Evolutionary conservation across 805 yeast genomes (phyloP), one percentile per base, ranked within the genome.

Genomic region (Ogataea paraovalis): DNA sequence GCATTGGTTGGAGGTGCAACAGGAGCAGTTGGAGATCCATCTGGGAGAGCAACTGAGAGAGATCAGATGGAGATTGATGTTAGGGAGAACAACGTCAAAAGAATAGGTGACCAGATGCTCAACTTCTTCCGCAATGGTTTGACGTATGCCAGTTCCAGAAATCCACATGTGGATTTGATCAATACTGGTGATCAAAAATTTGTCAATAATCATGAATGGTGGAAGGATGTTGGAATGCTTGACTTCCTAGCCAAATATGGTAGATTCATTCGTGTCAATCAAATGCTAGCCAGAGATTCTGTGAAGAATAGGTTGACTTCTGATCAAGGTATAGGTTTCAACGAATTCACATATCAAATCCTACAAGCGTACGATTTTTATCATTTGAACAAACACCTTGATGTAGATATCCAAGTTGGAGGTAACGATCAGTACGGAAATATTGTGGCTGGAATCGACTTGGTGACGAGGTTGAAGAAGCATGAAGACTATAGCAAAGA

Each of bases 361-460:
- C 69, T 94, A 47, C 99, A 94, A 66, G 98, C 97, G 0, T 94
- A 80, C 64, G 99, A 94, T 62, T 94, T 89, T 61, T 89, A 85
- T 75, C 89, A 91, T 61, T 68, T 94, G 48, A 81, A 80, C 69
- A 75, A 74, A 34, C 63, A 76, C 14, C 67, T 78, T 33, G 66
- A 71, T 3, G 91, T 91, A 39, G 72, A 74, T 39, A 67, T 90
- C 13, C 98, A 94, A 69, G 82, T 87, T 32, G 99, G 99, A 21
- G 99, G 99, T 5, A 90, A 87, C 61, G 99, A 94, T 64, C 99
- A 94, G 67, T 94, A 97, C 90, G 99, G 99, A 1, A 94, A 94
- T 59, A 94, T 94, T 49, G 88, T 96, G 2, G 97, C 98, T 0
- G 99, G 99, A 0, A 78, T 87, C 36, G 99, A 94, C 59, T 73